Evolutionary conservation across 2,329 filamentous ascomycete genomes (phyloP), one percentile per base, ranked within the genome.

Genomic region (Cercospora sp.): DNA sequence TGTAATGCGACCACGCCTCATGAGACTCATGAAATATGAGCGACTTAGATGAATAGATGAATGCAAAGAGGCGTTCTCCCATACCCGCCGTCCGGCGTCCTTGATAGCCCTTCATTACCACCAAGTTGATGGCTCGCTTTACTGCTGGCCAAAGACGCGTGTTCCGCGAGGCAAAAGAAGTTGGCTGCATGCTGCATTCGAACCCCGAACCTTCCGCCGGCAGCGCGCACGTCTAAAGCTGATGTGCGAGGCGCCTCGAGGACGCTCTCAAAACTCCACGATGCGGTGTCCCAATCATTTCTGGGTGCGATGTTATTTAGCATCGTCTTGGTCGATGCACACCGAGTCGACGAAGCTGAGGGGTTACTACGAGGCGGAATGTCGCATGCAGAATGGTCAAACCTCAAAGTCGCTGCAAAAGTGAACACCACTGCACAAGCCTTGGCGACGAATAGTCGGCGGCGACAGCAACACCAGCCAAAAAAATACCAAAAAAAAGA

Each of bases 1-100:
- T 83, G 73, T 84, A 80, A 66, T 33, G 51, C 64, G 26, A 58
- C 28, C 33, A 58, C 28, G 55, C 30, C 9, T 33, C 28, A 33
- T 20, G 55, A 33, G 16, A 33, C 55, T 33, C 55, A 33, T 33
- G 28, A 0, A 10, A 58, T 3, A 58, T 58, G 6, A 33, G 53
- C 26, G 30, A 58, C 13, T 53, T 58, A 33, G 26, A 58, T 58
- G 16, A 33, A 33, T 30, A 31, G 55, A 33, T 9, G 28, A 58
- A 18, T 58, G 30, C 28, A 20, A 58, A n/a, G 8, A 26, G 23
- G 30, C 28, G 18, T 58, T 30, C 8, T 33, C 55, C 13, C 3
- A 13, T 33, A 33, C 55, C 28, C 55, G 55, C 55, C 55, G 28
- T 33, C 30, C 30, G 55, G 55, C 55, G 28, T 58, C 4, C 28